Conservation (phyloP, 192 early-diverging fungal genomes). For the Mortierella claussenii region DNA sequence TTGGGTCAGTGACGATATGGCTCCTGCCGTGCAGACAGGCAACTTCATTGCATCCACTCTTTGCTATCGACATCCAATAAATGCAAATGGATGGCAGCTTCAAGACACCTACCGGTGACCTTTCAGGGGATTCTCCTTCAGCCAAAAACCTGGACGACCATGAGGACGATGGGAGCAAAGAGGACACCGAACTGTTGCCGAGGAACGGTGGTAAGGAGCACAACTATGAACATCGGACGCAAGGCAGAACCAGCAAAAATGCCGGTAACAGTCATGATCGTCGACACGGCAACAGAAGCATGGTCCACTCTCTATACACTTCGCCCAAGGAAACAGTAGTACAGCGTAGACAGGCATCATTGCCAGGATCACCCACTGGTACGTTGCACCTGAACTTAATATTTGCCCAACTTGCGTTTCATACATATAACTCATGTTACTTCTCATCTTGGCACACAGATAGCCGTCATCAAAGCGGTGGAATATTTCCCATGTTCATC, state of each 20-base stretch:
- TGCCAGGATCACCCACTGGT: constrained; percentile 26
- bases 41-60: too few relatives aligned
- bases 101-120: too few relatives aligned
- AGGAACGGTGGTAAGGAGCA: not conserved
- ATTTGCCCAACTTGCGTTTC: not conserved
- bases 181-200: constrained; percentile 11
- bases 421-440: not conserved
- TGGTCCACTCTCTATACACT: constrained; percentile 34
- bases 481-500: constrained; percentile 7
- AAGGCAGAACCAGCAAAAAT: too few relatives aligned
- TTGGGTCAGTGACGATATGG: too few relatives aligned
- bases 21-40: too few relatives aligned
- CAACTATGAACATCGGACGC: too few relatives aligned
- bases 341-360: constrained; percentile 20
- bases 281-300: constrained; percentile 14
- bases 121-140: not conserved
- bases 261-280: constrained; percentile 6
- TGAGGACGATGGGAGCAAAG: constrained; percentile 31
- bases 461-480: not conserved
- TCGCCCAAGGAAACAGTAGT: constrained; percentile 17
- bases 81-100: too few relatives aligned
- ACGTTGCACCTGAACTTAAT: not conserved
- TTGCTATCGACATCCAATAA: too few relatives aligned
- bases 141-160: constrained; percentile 10
- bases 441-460: not conserved